Conservation (phyloP, 176 grass and related monocot genomes). For the Neostapfia colusana region DNA sequence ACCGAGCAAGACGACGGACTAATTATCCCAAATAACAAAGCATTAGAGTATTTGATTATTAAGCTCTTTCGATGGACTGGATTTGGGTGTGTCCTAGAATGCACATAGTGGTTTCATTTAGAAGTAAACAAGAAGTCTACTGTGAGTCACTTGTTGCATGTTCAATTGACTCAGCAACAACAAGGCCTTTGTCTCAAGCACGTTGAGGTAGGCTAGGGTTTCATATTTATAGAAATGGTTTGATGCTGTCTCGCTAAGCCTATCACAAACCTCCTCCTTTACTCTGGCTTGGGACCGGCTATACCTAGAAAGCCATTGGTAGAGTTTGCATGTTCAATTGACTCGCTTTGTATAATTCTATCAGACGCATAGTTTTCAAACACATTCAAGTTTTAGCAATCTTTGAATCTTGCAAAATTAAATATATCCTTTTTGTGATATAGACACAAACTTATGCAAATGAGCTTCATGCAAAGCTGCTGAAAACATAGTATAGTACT, state of each 20-base stretch:
- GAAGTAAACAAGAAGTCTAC: background rate
- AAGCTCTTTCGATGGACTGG: background rate
- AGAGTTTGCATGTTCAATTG: too few species aligned
- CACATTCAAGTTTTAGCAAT: background rate
- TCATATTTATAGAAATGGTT: too few species aligned
- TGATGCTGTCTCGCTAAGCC: too few species aligned
- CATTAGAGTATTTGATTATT: background rate
- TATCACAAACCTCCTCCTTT: too few species aligned
- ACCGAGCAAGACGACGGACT: background rate
- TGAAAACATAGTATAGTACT: background rate
- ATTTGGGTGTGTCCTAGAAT: background rate
- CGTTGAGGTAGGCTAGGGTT: too few species aligned
- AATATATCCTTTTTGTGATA: background rate
- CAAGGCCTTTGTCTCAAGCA: too few species aligned
- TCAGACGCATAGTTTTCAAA: background rate
- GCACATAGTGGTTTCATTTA: background rate
- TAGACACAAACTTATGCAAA: background rate
- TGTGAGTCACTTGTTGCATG: background rate
- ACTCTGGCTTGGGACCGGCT: too few species aligned
- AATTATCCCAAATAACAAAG: background rate
- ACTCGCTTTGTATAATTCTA: background rate
- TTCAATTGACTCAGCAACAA: background rate
- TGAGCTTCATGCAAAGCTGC: background rate
- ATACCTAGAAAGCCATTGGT: too few species aligned
- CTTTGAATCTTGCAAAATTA: background rate